Percentiles rank a stretch among this genome's conserved stretches.
Conservation (phyloP, 2,329 filamentous ascomycete species). For the Phyllosticta capitalensis region DNA sequence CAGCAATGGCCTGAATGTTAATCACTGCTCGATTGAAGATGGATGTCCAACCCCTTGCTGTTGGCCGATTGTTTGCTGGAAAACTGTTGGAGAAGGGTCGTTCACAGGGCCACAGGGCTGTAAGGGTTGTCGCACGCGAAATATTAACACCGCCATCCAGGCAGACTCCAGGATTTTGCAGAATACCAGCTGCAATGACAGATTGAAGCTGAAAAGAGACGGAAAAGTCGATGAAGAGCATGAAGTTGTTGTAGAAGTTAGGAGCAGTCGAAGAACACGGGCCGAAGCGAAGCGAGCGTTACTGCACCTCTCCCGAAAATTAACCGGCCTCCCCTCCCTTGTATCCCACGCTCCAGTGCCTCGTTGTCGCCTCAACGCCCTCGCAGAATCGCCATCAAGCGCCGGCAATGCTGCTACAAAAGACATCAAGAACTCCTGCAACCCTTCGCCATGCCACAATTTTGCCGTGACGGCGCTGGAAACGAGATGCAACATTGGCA, state of each 20-base stretch:
- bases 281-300: neutral
- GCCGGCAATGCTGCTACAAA: neutral
- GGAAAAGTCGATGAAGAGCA: neutral
- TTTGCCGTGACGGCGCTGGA: neutral
- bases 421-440: neutral
- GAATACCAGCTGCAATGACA: neutral
- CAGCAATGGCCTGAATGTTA: neutral
- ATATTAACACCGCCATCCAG: neutral
- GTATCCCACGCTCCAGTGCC: neutral
- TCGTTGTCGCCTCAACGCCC: neutral
- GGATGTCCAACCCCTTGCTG: neutral
- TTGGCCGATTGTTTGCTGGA: neutral
- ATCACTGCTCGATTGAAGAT: neutral
- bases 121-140: neutral
- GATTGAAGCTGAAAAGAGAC: neutral
- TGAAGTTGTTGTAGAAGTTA: neutral
- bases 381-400: neutral
- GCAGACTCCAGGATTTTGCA: neutral
- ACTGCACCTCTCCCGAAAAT: neutral
- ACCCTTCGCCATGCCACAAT: neutral
- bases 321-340: neutral
- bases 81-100: neutral
- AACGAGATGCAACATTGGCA: conserved; percentile 1
- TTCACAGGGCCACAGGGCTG: neutral
- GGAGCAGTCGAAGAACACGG: neutral